Evolutionary conservation across 768 basidiomycete species (phyloP), one percentile per base, ranked within the genome.

Genomic region (Lactarius psammicola): DNA sequence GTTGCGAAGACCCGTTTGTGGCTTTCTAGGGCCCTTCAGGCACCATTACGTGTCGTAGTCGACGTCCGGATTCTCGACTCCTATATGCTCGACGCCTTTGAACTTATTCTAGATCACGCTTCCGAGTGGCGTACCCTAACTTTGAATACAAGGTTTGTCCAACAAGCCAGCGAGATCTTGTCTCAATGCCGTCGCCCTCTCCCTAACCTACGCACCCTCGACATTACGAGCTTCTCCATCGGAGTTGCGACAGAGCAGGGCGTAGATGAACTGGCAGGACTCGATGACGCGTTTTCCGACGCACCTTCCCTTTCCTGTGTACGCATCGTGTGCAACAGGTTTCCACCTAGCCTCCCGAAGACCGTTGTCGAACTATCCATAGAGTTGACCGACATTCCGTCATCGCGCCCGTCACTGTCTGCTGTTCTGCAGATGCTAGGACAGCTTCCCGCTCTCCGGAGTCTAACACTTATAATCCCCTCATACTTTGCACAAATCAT

Each of bases 11-110:
- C 81, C 26, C 76, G 71, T 20, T 76, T 82, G 60, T 87, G 85
- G 84, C 79, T 87, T 18, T 73, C 76, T 58, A 83, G 76, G 67
- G 82, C 82, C 9, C 75, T 75, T 49, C 72, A 75, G 33, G 78
- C 78, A 20, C 78, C 76, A 9, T 78, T 87, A 54, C 74, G 77
- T 44, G 78, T 85, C 68, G 79, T 80, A 23, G 56, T 87, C 34
- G 76, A 63, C 72, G 72, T 59, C 62, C 71, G 74, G n/a, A 69
- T 81, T 18, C 77, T 85, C 71, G 72, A 72, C 4, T 26, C 40
- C 31, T 40, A 36, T 31, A n/a, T 68, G 1, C 42, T 63, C 15
- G 18, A 31, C 9, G 69, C 69, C 17, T 60, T 70, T 26, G 40
- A 63, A 11, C 53, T 83, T 10, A 75, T 88, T 56, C 65, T 78